Conservation (phyloP, 2,329 filamentous ascomycete species). For the Colletotrichum acutatum region DNA sequence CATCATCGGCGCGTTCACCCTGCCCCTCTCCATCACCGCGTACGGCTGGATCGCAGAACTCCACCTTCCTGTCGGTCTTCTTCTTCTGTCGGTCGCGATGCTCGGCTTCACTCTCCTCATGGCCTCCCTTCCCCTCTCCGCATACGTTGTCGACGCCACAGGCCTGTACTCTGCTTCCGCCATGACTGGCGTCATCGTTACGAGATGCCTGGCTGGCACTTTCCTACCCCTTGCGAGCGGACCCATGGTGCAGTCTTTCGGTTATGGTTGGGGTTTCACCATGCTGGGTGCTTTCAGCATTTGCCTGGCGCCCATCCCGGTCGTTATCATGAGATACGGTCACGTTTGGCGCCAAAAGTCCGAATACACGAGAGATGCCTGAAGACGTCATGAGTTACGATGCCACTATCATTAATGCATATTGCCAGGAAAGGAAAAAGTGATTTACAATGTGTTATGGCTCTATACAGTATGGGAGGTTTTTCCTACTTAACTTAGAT, state of each 20-base stretch:
- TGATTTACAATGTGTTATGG: neutral
- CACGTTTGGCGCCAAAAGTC: constrained; percentile 61
- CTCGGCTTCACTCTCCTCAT: constrained; percentile 59
- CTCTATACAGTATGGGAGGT: neutral
- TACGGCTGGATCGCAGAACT: constrained; percentile 65
- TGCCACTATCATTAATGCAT: neutral
- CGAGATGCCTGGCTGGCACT: constrained; percentile 65
- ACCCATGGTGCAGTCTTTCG: constrained; percentile 58
- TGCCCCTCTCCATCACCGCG: constrained; percentile 56
- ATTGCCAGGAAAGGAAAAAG: neutral
- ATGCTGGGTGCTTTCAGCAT: constrained; percentile 55
- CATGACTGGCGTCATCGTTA: constrained; percentile 66
- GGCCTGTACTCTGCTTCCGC: constrained; percentile 67
- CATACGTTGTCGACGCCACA: constrained; percentile 68
- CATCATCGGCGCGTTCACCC: constrained; percentile 56
- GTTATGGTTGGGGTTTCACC: constrained; percentile 63
- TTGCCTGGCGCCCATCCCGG: constrained; percentile 60
- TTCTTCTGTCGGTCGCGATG: constrained; percentile 56
- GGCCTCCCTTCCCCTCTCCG: constrained; percentile 59
- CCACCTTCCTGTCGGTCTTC: constrained; percentile 51
- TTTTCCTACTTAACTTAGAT: neutral
- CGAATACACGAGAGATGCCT: constrained; percentile 56
- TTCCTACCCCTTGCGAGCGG: constrained; percentile 64
- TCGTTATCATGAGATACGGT: constrained; percentile 63
- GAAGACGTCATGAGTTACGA: constrained; percentile 18